Percentiles rank a stretch among this genome's conserved stretches.
phyloP scores from a whole-genome alignment of 352 stramenopile genomes.

The Phytophthora citrophthora region DNA sequence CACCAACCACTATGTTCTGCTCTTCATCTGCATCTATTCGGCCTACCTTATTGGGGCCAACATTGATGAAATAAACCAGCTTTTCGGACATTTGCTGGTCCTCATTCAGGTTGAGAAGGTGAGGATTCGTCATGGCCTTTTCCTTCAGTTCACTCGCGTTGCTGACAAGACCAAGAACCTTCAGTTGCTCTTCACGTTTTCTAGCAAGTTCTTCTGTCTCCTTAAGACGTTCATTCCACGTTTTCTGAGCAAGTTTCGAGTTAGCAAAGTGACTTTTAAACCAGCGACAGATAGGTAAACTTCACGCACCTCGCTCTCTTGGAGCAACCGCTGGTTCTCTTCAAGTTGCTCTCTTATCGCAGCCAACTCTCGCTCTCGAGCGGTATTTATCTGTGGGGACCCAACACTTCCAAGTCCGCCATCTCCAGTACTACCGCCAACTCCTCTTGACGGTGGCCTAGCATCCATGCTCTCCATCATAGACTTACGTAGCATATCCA shows the following conservation, averaged over 20 bases:
- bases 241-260: slow-evolving; percentile 51
- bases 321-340: slow-evolving; percentile 75
- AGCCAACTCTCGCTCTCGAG: slow-evolving; percentile 62
- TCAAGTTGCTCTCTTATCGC: slow-evolving; percentile 77
- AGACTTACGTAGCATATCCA: slow-evolving; percentile 68
- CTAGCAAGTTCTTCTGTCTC: slow-evolving; percentile 84
- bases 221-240: slow-evolving; percentile 78
- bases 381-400: slow-evolving; percentile 41
- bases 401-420: slow-evolving; percentile 28
- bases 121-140: slow-evolving; percentile 69
- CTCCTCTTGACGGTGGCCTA: slow-evolving; percentile 57
- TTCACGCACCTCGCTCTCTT: slow-evolving; percentile 69
- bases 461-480: slow-evolving; percentile 73
- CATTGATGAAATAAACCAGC: slow-evolving; percentile 79
- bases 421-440: slow-evolving; percentile 25
- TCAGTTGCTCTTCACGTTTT: slow-evolving; percentile 82
- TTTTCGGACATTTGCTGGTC: slow-evolving; percentile 88
- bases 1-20: slow-evolving; percentile 81
- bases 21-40: slow-evolving; percentile 66
- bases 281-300: neutral
- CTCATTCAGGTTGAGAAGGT: slow-evolving; percentile 89
- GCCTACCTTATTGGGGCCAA: slow-evolving; percentile 66
- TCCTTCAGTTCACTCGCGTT: slow-evolving; percentile 64
- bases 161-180: slow-evolving; percentile 66
- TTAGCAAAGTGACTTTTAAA: neutral